Evolutionary conservation across 1,284 basidiomycete genomes (phyloP).

Genomic region (Ceratorhiza oryzae-sativae): DNA sequence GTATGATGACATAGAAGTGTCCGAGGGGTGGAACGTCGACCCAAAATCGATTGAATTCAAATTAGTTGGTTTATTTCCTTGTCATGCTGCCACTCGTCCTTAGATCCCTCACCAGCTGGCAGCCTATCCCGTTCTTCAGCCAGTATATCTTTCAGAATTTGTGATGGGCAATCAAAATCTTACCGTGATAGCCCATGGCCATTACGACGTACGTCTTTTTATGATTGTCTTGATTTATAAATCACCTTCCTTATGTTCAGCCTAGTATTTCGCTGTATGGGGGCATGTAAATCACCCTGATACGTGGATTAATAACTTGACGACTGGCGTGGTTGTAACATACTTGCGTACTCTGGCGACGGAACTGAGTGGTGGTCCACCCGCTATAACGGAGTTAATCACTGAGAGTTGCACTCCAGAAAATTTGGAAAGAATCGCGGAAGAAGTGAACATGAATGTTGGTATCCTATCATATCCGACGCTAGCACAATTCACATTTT

Average conservation of each 20-base stretch:
- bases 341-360: constrained; percentile 1
- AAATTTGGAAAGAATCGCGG: constrained; percentile 20
- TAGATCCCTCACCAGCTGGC: constrained; percentile 44
- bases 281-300: constrained; percentile 20
- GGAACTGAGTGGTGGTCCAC: constrained; percentile 1
- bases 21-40: constrained; percentile 18
- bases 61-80: constrained; percentile 47
- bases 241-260: background rate
- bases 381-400: constrained; percentile 1
- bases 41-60: constrained; percentile 38
- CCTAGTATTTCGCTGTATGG: constrained; percentile 27
- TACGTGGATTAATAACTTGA: constrained; percentile 2
- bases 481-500: background rate
- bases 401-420: background rate
- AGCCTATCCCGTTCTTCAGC: constrained; percentile 56
- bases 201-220: constrained; percentile 17
- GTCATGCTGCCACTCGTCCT: background rate
- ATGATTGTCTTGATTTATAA: background rate
- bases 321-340: background rate
- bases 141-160: constrained; percentile 54
- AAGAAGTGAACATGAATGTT: constrained; percentile 20
- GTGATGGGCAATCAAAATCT: constrained; percentile 13
- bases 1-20: constrained; percentile 45
- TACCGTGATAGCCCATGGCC: constrained; percentile 21
- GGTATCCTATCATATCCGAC: background rate